A percentile compares a stretch with the other conserved stretches of the same genome.
These are phyloP conservation scores for Diplodia mutila DNA, from an alignment of 2,329 filamentous ascomycete genomes.

Conservation along the genomic window DNA sequence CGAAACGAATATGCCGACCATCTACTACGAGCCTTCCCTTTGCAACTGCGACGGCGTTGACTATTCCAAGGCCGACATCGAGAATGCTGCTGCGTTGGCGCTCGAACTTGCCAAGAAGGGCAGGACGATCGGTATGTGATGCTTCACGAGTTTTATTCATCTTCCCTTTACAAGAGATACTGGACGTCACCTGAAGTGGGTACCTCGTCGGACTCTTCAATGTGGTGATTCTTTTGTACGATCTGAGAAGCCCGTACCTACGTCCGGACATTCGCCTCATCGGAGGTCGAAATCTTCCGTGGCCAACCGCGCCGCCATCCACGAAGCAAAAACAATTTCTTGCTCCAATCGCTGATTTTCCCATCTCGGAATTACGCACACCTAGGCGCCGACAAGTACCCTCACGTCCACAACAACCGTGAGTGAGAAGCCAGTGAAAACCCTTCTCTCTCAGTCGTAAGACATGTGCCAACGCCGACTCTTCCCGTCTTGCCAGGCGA, in stretches of 20 bases:
- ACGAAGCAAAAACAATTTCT: too few species aligned
- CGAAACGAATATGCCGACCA: not conserved
- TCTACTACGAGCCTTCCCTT: slow-evolving; percentile 27
- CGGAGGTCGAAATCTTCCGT: too few species aligned
- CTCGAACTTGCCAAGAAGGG: slow-evolving; percentile 33
- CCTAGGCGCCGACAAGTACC: slow-evolving; percentile 35
- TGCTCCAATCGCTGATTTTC: too few species aligned
- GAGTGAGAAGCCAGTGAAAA: too few species aligned
- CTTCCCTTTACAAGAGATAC: not conserved
- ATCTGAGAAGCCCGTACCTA: too few species aligned
- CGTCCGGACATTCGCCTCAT: too few species aligned
- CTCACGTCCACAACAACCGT: slow-evolving; percentile 40
- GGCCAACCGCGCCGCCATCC: too few species aligned
- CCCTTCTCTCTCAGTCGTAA: not conserved
- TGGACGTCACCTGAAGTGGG: not conserved
- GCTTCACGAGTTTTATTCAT: not conserved
- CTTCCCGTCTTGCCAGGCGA: slow-evolving; percentile 29
- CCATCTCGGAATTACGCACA: not conserved
- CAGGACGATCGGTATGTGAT: slow-evolving; percentile 25
- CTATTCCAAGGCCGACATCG: slow-evolving; percentile 33
- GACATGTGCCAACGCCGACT: too few species aligned
- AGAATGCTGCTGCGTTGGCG: slow-evolving; percentile 33
- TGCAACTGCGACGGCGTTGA: slow-evolving; percentile 28
- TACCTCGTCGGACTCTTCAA: not conserved
- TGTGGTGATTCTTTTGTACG: too few species aligned